A percentile compares a stretch with the other conserved stretches of the same genome.
These are phyloP conservation scores for Apostasia shenzhenica DNA, from an alignment of 106 monocot species.

Conservation along the genomic window DNA sequence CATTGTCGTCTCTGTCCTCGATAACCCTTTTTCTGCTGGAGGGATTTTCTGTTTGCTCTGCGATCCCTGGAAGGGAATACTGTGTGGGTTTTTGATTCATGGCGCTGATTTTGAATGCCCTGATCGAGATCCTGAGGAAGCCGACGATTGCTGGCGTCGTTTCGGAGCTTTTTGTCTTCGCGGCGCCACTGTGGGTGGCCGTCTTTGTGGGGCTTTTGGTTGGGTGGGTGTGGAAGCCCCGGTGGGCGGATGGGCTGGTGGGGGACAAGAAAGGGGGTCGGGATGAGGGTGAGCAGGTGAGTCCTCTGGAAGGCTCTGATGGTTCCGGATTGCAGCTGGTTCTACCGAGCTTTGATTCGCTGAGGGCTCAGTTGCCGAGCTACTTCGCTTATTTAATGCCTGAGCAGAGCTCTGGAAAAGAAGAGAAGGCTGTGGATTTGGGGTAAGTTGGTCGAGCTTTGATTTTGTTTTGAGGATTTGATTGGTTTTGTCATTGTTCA, in stretches of 20 bases:
- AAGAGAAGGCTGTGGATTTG: background rate
- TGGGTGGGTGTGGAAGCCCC: constrained; percentile 75
- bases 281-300: background rate
- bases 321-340: background rate
- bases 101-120: constrained; percentile 40
- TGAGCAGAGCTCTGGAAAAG: background rate
- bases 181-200: constrained; percentile 51
- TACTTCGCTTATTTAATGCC: background rate
- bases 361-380: constrained; percentile 16
- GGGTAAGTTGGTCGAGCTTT: constrained; percentile 16
- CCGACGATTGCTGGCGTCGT: constrained; percentile 27
- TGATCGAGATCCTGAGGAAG: constrained; percentile 34
- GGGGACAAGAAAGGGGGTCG: background rate
- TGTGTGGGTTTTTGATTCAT: constrained; percentile 15
- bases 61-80: background rate
- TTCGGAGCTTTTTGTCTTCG: constrained; percentile 40
- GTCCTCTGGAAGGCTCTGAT: background rate
- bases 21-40: background rate
- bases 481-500: background rate
- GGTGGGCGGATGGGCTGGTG: constrained; percentile 33
- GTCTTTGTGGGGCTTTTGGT: constrained; percentile 46
- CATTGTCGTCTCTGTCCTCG: background rate
- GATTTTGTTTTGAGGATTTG: background rate
- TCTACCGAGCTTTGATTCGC: constrained; percentile 4
- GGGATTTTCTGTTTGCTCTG: background rate